Evolutionary conservation across 371 early-diverging fungal species (phyloP), one percentile per base, ranked within the genome.

Genomic region (Catenaria anguillulae): DNA sequence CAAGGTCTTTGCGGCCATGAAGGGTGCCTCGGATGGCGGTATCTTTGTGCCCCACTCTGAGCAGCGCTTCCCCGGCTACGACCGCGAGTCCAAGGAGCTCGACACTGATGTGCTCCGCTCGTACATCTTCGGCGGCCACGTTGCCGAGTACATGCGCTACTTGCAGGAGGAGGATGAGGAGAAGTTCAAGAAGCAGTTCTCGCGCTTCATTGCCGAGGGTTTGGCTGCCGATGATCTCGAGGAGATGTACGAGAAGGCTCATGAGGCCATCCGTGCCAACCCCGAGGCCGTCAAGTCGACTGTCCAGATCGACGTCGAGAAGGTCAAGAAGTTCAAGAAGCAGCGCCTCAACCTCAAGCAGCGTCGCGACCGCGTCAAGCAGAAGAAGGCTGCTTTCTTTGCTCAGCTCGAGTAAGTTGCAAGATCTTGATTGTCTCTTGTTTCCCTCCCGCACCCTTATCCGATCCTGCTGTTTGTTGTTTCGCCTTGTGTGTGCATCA

Each of bases 21-120:
- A 99, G 90, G 99, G 99, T 81, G 98, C 98, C 70, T 93, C 92
- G 73, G 99, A 99, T 82, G 98, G 98, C 79, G 99, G 99, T 77
- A 76, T 99, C 72, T 85, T 81, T 76, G 84, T 99, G 70, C 99
- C 99, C 71, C 98, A 99, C 92, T 81, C 83, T 70, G 96, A 95
- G 80, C 84, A 82, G 78, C 93, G 97, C 74, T 97, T 99, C 89
- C 93, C 92, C 69, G 99, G 99, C 75, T 99, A 84, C 82, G 89
- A 92, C 80, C 77, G 84, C 61, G 85, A 84, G 71, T 72, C 83
- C 73, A 93, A 97, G 84, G 63, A 67, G 66, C 85, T 96, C 70
- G 94, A 99, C 72, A 82, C 97, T 69, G 93, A 97, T 75, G 33
- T 87, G 64, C 85, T 99, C 66, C 88, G 92, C 75, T 85, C 87